Evolutionary conservation across 192 early-diverging fungal species (phyloP).

Genomic region (Linnemannia exigua): DNA sequence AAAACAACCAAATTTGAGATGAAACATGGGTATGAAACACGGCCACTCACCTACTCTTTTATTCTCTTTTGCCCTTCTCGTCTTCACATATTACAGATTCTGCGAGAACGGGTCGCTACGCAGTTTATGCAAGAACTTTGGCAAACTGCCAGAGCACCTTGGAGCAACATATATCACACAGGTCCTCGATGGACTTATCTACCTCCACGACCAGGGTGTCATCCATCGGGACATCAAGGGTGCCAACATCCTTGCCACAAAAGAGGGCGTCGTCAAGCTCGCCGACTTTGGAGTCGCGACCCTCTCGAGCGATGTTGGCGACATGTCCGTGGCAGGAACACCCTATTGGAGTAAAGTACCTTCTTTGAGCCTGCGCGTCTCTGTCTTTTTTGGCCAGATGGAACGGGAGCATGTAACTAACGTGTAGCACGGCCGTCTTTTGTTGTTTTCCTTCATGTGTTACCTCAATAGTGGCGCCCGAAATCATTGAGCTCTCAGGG

Average conservation of each 20-base stretch:
- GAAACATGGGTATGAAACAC: background rate
- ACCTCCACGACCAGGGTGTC: constrained; percentile 88
- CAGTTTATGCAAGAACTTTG: constrained; percentile 79
- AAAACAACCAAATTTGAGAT: background rate
- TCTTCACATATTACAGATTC: constrained; percentile 47
- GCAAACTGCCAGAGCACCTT: constrained; percentile 78
- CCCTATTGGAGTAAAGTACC: constrained; percentile 74
- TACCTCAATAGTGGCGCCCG: constrained; percentile 69
- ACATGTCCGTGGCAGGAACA: constrained; percentile 71
- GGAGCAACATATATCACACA: constrained; percentile 85
- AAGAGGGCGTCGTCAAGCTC: constrained; percentile 80
- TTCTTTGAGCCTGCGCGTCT: background rate
- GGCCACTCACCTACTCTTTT: background rate
- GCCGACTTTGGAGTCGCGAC: constrained; percentile 86
- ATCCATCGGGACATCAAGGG: constrained; percentile 96
- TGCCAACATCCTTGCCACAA: constrained; percentile 78
- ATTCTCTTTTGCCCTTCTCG: background rate
- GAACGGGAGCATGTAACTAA: background rate
- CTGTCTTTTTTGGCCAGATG: background rate
- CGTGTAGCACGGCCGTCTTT: background rate
- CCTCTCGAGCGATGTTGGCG: constrained; percentile 62
- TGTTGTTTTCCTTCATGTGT: background rate
- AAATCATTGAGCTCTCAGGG: constrained; percentile 77
- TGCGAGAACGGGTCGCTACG: constrained; percentile 84
- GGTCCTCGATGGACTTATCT: constrained; percentile 88